A percentile compares a stretch with the other conserved stretches of the same genome.
Evolutionary conservation across 1,284 basidiomycete genomes (phyloP).

Genomic region (Rhodofomes roseus): DNA sequence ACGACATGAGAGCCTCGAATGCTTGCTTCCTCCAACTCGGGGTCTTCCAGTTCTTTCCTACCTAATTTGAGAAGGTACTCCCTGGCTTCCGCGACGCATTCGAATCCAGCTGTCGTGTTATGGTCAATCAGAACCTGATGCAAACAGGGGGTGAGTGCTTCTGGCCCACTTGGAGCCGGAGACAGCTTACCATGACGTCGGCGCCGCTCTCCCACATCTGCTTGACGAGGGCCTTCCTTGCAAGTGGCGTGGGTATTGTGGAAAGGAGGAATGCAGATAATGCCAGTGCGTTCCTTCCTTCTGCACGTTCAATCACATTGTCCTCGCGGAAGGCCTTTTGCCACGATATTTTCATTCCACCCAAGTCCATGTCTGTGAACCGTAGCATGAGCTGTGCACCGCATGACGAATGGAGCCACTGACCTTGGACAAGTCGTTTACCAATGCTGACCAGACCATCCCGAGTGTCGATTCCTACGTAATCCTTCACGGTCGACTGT

Average conservation of each 20-base stretch:
- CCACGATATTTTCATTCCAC: constrained; percentile 46
- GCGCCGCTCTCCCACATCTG: constrained; percentile 92
- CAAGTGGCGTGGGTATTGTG: constrained; percentile 57
- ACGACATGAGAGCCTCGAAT: constrained; percentile 72
- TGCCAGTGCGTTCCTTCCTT: constrained; percentile 59
- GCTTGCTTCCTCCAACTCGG: constrained; percentile 32
- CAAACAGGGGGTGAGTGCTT: too few relatives aligned
- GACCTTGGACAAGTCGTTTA: constrained; percentile 58
- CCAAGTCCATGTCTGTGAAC: constrained; percentile 43
- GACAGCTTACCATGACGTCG: constrained; percentile 76
- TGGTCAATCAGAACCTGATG: constrained; percentile 86
- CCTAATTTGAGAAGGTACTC: constrained; percentile 74
- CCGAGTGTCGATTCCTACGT: constrained; percentile 69
- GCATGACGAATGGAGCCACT: constrained; percentile 13
- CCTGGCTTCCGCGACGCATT: constrained; percentile 80
- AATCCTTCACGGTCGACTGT: constrained; percentile 52
- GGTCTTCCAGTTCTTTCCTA: constrained; percentile 49
- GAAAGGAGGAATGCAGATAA: constrained; percentile 86
- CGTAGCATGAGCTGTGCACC: background rate
- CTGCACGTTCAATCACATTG: constrained; percentile 33
- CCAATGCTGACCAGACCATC: constrained; percentile 64
- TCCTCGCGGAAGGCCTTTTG: constrained; percentile 51
- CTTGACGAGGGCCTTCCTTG: constrained; percentile 68
- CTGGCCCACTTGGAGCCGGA: too few relatives aligned
- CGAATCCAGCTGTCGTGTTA: constrained; percentile 75